Base-by-base conservation (phyloP, 257 asterid species). In the Rubia yunnanensis region DNA sequence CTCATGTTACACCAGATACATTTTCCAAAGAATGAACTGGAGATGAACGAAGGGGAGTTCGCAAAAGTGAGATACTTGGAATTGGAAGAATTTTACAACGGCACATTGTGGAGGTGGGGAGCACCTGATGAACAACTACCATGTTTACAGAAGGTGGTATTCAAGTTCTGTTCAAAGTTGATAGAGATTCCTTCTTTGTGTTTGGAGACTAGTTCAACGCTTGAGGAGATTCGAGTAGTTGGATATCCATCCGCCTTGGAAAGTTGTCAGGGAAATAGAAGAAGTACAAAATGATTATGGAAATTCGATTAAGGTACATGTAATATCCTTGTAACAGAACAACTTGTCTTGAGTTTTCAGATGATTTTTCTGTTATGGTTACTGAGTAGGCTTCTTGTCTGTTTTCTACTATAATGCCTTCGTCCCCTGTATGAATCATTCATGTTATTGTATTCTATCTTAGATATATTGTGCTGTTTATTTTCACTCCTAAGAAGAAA, bases 61-160 rank as follows among this genome's bases (percentile, higher is more conserved):
- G 17, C 41, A 17, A 30, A 64, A 6, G 34, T 71, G 0, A 63
- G 59, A 36, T 54, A 53, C 75, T 26, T 71, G 60, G 39, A 63
- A 34, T 4, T 71, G 39, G 2, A 0, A 2, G 2, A 10, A n/a
- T n/a, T n/a, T 36, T 3, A 10, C n/a, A 2, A 4, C 41, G 9
- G 6, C 5, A 11, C 27, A 65, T 67, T 67, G 38, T 52, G 18
- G 72, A 41, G 11, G 23, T 35, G 18, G 34, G 18, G 0, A 27
- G 13, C 54, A 15, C 5, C 26, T 9, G 10, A 39, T 39, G 48
- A 39, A 13, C 49, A 20, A n/a, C 24, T 48, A 6, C 54, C 24
- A 3, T 15, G 10, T 48, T 32, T 58, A 13, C 26, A 58, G 44
- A 58, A 30, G 41, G 14, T 58, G 41, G 64, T 58, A 15, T 58